A percentile compares a stretch with the other conserved stretches of the same genome.
Evolutionary conservation across 768 basidiomycete genomes (phyloP).

Genomic region (Serendipita vermifera): DNA sequence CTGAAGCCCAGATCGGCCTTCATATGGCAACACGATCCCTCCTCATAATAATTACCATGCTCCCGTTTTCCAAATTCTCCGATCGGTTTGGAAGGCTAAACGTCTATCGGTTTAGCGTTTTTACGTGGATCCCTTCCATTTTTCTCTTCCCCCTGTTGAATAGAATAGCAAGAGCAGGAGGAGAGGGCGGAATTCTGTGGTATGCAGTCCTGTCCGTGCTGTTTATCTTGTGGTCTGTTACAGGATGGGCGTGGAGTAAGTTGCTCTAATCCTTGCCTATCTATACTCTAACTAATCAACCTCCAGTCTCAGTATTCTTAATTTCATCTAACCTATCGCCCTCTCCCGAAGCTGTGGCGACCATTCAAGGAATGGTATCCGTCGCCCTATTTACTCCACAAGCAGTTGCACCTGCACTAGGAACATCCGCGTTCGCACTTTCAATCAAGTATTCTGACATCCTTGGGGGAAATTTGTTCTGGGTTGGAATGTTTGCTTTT

Average conservation of each 20-base stretch:
- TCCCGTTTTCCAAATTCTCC: not conserved
- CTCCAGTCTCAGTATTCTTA: not conserved
- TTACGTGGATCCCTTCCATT: not conserved
- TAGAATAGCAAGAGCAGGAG: not conserved
- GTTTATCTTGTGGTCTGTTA: not conserved
- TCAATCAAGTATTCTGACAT: not conserved
- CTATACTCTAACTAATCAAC: not conserved
- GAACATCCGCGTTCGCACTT: constrained; percentile 2
- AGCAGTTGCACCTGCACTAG: not conserved
- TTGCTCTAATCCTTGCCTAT: not conserved
- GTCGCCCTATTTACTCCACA: not conserved
- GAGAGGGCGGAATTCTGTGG: not conserved
- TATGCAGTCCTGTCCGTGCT: not conserved
- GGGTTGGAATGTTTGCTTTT: not conserved
- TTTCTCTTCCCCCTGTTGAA: not conserved
- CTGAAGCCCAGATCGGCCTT: constrained; percentile 28
- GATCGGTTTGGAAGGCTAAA: not conserved
- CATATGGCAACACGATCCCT: constrained; percentile 4
- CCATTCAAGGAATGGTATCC: not conserved
- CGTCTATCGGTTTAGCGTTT: not conserved
- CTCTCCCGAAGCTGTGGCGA: not conserved
- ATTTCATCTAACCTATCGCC: not conserved
- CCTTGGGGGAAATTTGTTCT: not conserved
- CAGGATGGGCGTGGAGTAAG: constrained; percentile 1
- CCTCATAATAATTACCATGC: not conserved